Evolutionary conservation across 2,329 filamentous ascomycete species (phyloP), one percentile per base, ranked within the genome.

Genomic region (Fusarium sp.): DNA sequence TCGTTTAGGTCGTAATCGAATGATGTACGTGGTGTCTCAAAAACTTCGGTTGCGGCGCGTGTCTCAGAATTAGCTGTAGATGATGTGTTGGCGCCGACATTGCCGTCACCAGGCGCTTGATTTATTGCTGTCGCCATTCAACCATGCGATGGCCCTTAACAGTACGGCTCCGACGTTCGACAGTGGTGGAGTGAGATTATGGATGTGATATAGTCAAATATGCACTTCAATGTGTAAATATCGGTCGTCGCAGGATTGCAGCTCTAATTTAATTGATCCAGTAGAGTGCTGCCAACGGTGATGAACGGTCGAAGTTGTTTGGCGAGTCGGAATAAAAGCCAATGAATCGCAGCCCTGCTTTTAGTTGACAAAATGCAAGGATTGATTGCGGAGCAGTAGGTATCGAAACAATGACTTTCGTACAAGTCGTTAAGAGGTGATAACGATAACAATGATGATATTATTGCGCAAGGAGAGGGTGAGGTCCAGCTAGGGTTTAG

Each of bases 121-220:
- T 75, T 71, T 73, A 75, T 62, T 57, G 65, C 75, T 57, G 76
- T 71, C 70, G 75, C 75, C 77, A 79, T 79, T 70, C 75, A 73
- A 73, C 75, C 74, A 76, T 77, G 68, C 68, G 70, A 49, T 56
- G 50, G 35, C 25, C 43, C 49, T 62, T 45, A 61, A 50, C 43
- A 44, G 37, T 52, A 37, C 15, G 22, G 27, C 23, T 53, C 39
- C 49, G 30, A 45, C 44, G 13, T 43, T 40, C 19, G 25, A 54
- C 39, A 15, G 52, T 19, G 52, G 40, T 22, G 35, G 46, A 23
- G 20, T 22, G 20, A 50, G 32, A 32, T 33, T 51, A 25, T 20
- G 19, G 51, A 63, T 44, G 35, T 22, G 46, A 40, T 25, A 44
- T 45, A 10, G 40, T 50, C 32, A 40, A 46, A 49, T 32, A 27